Evolutionary conservation across 176 grass and related monocot species (phyloP).

Genomic region (Urochloa ruziziensis): DNA sequence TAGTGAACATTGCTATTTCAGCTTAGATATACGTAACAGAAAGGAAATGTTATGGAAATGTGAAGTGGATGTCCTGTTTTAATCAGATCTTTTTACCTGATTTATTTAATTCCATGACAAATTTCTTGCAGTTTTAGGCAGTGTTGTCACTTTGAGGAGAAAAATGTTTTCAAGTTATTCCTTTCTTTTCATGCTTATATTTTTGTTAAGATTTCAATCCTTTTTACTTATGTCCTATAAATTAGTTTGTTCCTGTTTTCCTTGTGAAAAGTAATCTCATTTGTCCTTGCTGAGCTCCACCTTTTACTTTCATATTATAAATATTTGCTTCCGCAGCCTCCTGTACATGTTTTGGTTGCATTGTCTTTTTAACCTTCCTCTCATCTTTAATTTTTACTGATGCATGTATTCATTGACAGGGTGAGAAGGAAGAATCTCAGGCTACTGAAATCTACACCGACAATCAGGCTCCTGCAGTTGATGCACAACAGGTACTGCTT

Average conservation of each 20-base stretch:
- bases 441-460: constrained; percentile 38
- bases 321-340: neutral
- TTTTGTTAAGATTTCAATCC: neutral
- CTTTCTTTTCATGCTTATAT: neutral
- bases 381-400: neutral
- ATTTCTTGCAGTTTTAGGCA: too few relatives aligned
- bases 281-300: neutral
- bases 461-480: constrained; percentile 19
- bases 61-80: neutral
- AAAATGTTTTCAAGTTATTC: neutral
- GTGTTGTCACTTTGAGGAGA: neutral
- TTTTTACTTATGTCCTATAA: neutral
- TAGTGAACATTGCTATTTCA: neutral
- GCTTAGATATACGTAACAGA: neutral
- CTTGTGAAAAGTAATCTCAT: neutral
- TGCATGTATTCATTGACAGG: constrained; percentile 18
- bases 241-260: neutral
- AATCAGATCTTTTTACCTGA: neutral
- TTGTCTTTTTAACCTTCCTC: neutral
- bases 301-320: neutral
- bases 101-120: neutral
- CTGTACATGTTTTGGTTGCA: neutral
- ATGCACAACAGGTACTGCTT: constrained; percentile 38
- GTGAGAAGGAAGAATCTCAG: constrained; percentile 31
- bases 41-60: neutral